A percentile compares a stretch with the other conserved stretches of the same genome.
Conservation (phyloP, 306 rosid species). For the Calophaca sinica region DNA sequence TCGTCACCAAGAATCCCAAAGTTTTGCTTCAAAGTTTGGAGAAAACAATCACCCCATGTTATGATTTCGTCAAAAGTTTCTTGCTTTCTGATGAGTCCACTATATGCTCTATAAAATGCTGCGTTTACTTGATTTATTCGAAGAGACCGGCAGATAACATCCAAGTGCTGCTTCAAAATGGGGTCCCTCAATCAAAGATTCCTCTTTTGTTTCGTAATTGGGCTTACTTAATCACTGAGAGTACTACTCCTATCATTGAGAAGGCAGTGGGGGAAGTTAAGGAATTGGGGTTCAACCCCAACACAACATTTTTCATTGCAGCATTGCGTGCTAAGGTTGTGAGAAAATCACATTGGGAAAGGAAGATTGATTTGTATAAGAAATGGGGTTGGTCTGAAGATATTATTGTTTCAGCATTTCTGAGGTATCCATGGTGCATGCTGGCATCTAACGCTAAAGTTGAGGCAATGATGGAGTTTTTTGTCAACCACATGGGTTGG, state of each 20-base stretch:
- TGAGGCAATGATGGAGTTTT: constrained; percentile 41
- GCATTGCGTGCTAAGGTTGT: constrained; percentile 37
- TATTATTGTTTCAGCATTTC: constrained; percentile 32
- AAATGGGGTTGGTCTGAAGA: constrained; percentile 62
- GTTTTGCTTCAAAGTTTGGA: constrained; percentile 23
- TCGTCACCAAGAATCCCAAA: constrained; percentile 5
- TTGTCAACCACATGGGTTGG: constrained; percentile 52
- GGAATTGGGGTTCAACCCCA: constrained; percentile 49
- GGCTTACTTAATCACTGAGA: background rate
- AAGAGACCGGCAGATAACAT: background rate
- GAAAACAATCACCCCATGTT: constrained; percentile 42
- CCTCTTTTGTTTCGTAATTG: background rate
- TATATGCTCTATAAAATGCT: background rate
- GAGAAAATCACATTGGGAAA: constrained; percentile 42
- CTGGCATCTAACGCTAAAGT: constrained; percentile 44
- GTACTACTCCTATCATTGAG: background rate
- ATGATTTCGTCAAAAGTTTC: constrained; percentile 31
- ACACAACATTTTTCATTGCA: background rate
- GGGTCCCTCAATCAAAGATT: constrained; percentile 36
- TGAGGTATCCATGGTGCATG: constrained; percentile 53
- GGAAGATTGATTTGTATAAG: constrained; percentile 47
- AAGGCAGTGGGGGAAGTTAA: constrained; percentile 42
- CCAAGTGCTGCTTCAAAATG: constrained; percentile 1
- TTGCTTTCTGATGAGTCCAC: constrained; percentile 31
- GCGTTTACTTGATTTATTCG: background rate